Base-by-base conservation (phyloP, 2,329 filamentous ascomycete species). In the Trichophyton mentagrophytes region DNA sequence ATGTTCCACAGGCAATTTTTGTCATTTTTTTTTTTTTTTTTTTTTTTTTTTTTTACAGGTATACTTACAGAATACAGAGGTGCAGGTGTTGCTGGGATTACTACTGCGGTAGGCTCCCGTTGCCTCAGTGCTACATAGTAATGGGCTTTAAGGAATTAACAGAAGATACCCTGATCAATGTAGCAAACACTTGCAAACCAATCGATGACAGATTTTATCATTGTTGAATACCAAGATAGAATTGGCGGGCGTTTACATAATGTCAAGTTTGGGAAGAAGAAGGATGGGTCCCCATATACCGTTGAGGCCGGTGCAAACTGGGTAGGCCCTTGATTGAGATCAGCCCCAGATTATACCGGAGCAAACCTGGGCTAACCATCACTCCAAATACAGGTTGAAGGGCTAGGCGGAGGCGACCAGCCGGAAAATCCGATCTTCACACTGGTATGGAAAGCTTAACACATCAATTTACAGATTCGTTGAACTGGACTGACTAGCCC, bases 251-350 rank as follows among this genome's bases (percentile, higher is more conserved):
- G 85, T 4, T 78, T 85, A 44, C 72, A 72, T n/a, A 79, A 86
- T 62, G 78, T 78, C 0, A 73, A 75, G 0, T 86, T 87, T 65
- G 84, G 84, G 3, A 71, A 75, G 15, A 73, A 77, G 25, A 58
- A 68, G 2, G 73, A 80, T 40, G 82, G 82, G 0, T 73, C 78
- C 0, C 78, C 81, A 0, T 84, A 83, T 62, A 77, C 75, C 0
- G 75, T 88, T 8, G 85, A 88, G 68, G 72, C 85, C 0, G 85
- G 85, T 1, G 85, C 85, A 5, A 88, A 88, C 64, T 88, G 85
- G 85, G 77, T 78, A 53, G 17, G 22, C 17, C 1, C 27, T 53
- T 53, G 2, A 8, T n/a, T 53, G 4, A 53, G 11, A 15, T 30
- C 25, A n/a, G 3, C 13, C 15, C 6, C 30, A 30, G 7, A 15